Evolutionary conservation across 2,329 filamentous ascomycete genomes (phyloP), one percentile per base, ranked within the genome.

Genomic region (Lachnellula suecica): DNA sequence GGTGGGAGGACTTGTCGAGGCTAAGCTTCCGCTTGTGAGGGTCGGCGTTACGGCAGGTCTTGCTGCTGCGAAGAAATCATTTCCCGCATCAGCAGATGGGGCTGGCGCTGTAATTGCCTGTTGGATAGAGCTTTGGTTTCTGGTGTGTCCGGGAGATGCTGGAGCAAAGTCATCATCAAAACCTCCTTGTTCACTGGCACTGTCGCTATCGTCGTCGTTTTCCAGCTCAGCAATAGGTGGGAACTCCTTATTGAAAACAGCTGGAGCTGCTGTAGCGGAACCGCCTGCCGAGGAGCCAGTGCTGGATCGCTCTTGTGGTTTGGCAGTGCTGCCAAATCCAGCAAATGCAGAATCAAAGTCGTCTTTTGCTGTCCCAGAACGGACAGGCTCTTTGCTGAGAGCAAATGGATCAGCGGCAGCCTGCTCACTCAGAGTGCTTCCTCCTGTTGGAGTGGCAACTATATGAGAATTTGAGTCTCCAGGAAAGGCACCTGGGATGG

Each of bases 131-230:
- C 60, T 64, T 19, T 52, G 42, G n/a, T 67, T 63, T 51, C 60
- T 60, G 7, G 55, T 52, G 47, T 66, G 60, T 15, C 55, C 60
- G 47, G 66, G 65, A 19, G 67, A 69, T 24, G 82, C 79, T 13
- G 89, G 84, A 0, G 88, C 86, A 67, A 97, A 97, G 69, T 97
- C 87, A 66, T 99, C 94, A 45, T 95, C 93, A 66, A 97, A 97
- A 0, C 92, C 91, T 38, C 89, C 91, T 44, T 82, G 82, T 44
- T 90, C 89, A 54, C 83, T 88, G 49, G 85, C 87, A 25, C 86
- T 87, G 53, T 95, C 91, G 25, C 88, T 92, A n/a, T 95, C 87
- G 22, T 93, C 89, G 52, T 92, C 88, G 25, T 84, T 80, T 56
- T 89, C 87, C 52, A 97, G 73, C 67, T 93, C 90, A n/a, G 87